Conservation (phyloP, 192 early-diverging fungal genomes). For the Entrophospora sp. region DNA sequence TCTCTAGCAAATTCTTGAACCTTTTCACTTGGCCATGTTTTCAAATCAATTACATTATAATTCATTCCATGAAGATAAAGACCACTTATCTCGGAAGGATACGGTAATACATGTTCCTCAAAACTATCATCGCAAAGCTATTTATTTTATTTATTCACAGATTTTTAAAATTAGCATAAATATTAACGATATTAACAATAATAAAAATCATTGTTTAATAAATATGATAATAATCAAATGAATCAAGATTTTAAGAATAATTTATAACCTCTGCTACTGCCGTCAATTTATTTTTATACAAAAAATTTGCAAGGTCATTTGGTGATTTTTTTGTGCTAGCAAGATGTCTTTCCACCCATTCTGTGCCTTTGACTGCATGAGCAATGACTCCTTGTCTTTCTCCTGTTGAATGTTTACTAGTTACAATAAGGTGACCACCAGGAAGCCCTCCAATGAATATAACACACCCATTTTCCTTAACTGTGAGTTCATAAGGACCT, state of each 20-base stretch:
- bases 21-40: conserved; percentile 56
- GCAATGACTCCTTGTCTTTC: conserved; percentile 19
- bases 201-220: not conserved
- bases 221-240: not conserved
- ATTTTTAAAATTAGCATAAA: no score
- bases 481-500: conserved; percentile 84
- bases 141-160: no score
- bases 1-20: conserved; percentile 55
- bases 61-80: conserved; percentile 92
- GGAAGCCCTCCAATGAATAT: conserved; percentile 64
- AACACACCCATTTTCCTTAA: conserved; percentile 97
- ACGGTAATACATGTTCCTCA: conserved; percentile 91
- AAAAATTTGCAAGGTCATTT: conserved; percentile 64
- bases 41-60: conserved; percentile 61
- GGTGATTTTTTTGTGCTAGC: conserved; percentile 39
- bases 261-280: conserved; percentile 67
- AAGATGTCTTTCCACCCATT: conserved; percentile 70
- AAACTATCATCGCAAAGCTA: conserved; percentile 92
- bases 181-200: not conserved
- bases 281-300: conserved; percentile 66
- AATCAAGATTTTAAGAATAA: conserved; percentile 18
- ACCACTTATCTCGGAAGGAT: conserved; percentile 65
- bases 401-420: conserved; percentile 77
- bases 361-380: conserved; percentile 55
- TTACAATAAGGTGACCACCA: conserved; percentile 60